phyloP scores from a whole-genome alignment of 1,139 yeast genomes.

The Pichia sp. region DNA sequence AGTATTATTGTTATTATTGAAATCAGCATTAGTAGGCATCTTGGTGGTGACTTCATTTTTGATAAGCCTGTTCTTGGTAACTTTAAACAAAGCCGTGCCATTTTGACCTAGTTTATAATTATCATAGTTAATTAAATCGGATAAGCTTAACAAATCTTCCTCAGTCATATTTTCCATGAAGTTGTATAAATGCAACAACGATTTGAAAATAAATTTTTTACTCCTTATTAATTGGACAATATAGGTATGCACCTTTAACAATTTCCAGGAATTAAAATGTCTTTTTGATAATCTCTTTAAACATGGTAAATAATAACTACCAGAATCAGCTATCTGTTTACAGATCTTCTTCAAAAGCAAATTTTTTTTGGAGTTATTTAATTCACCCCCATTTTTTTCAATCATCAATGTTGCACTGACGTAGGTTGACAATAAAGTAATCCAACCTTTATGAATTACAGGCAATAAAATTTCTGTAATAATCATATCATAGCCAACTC shows the following conservation, averaged over 20 bases:
- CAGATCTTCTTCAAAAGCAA: constrained; percentile 12
- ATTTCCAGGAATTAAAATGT: constrained; percentile 52
- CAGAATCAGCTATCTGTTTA: constrained; percentile 11
- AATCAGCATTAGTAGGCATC: too few relatives aligned
- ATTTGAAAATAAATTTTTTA: constrained; percentile 3
- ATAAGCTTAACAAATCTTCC: constrained; percentile 18
- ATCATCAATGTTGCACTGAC: constrained; percentile 30
- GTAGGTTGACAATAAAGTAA: constrained; percentile 15
- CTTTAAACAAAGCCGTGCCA: constrained; percentile 2
- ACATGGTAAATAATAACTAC: constrained; percentile 10
- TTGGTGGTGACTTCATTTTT: too few relatives aligned
- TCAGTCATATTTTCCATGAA: constrained; percentile 16
- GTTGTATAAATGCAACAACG: constrained; percentile 9
- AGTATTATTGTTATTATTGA: too few relatives aligned
- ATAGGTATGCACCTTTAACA: constrained; percentile 43
- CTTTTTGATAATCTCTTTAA: constrained; percentile 29
- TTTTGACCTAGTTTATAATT: constrained; percentile 2
- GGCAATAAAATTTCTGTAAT: constrained; percentile 25
- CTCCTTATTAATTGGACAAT: constrained; percentile 35
- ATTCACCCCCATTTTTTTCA: constrained; percentile 1
- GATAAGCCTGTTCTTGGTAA: not conserved
- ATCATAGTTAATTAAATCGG: constrained; percentile 14
- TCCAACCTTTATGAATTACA: constrained; percentile 26
- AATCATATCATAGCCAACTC: constrained; percentile 26
- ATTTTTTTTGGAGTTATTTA: not conserved